These are phyloP conservation scores for Fusarium buxicola DNA, from an alignment of 2,329 filamentous ascomycete genomes.

Conservation along the genomic window DNA sequence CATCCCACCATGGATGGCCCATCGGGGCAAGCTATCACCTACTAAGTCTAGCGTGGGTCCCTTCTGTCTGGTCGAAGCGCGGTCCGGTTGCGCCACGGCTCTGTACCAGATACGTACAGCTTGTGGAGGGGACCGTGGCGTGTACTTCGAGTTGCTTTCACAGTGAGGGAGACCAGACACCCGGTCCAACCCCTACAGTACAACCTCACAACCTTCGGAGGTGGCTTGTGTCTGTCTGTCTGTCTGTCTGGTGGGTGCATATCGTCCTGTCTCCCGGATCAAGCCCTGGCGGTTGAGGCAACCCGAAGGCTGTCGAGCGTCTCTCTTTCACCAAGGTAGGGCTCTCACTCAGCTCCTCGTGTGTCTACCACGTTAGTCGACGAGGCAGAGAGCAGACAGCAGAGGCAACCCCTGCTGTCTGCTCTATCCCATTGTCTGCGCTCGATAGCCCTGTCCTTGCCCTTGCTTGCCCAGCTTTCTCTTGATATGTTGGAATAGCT, in stretches of 20 bases:
- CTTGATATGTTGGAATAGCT: constrained; percentile 15
- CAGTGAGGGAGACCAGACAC: constrained; percentile 7
- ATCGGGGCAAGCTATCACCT: constrained; percentile 13
- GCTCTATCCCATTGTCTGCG: no score
- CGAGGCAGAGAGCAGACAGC: no score
- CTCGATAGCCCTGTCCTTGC: neutral
- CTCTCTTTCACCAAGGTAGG: no score
- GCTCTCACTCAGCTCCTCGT: neutral
- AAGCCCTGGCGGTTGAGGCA: constrained; percentile 27
- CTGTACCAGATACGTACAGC: constrained; percentile 25
- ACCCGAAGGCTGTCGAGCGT: no score
- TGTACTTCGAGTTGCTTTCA: no score
- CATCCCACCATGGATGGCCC: constrained; percentile 15
- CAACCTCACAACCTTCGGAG: constrained; percentile 31
- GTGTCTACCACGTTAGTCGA: no score
- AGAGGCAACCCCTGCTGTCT: no score
- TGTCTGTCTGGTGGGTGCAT: constrained; percentile 21
- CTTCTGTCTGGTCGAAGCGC: constrained; percentile 26
- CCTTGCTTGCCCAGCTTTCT: constrained; percentile 7
- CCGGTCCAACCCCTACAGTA: constrained; percentile 16
- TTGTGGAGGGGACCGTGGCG: constrained; percentile 29
- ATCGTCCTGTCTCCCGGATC: constrained; percentile 38
- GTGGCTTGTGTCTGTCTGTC: constrained; percentile 37
- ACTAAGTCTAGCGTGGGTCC: constrained; percentile 24
- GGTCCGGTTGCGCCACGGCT: constrained; percentile 39